phyloP scores from a whole-genome alignment of 2,329 filamentous ascomycete species.

The Coniochaeta sp. region DNA sequence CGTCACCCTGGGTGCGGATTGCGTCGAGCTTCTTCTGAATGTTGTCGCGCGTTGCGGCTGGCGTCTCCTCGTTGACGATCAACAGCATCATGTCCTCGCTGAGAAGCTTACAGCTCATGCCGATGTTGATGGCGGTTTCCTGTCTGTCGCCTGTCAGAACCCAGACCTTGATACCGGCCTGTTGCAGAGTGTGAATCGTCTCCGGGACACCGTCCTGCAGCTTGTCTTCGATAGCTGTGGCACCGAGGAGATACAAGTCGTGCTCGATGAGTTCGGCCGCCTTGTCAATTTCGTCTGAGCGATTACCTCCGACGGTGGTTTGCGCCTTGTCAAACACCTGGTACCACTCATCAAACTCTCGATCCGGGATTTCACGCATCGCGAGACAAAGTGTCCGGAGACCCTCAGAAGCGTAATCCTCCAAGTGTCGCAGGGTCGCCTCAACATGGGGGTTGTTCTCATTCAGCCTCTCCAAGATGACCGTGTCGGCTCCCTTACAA shows the following conservation, averaged over 20 bases:
- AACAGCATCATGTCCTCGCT: conserved; percentile 98
- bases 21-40: conserved; percentile 90
- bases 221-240: conserved; percentile 94
- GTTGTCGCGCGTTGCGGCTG: conserved; percentile 75
- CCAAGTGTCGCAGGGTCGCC: conserved; percentile 85
- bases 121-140: conserved; percentile 98
- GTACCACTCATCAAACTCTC: conserved; percentile 83
- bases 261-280: conserved; percentile 92
- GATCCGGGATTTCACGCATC: conserved; percentile 85
- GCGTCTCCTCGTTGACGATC: conserved; percentile 86
- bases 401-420: conserved; percentile 96
- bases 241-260: conserved; percentile 83
- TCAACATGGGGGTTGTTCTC: conserved; percentile 82
- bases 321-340: conserved; percentile 79
- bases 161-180: conserved; percentile 98
- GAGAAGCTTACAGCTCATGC: conserved; percentile 98
- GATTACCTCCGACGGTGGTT: conserved; percentile 86
- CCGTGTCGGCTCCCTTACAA: conserved; percentile 94
- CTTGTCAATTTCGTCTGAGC: conserved; percentile 93
- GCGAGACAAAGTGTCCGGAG: conserved; percentile 90
- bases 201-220: conserved; percentile 96
- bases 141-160: conserved; percentile 95
- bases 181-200: conserved; percentile 94
- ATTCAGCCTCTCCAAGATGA: conserved; percentile 85
- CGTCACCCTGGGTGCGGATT: conserved; percentile 73